Evolutionary conservation across 305 asterid genomes (phyloP), one percentile per base, ranked within the genome.

Genomic region (Salvia sclarea): DNA sequence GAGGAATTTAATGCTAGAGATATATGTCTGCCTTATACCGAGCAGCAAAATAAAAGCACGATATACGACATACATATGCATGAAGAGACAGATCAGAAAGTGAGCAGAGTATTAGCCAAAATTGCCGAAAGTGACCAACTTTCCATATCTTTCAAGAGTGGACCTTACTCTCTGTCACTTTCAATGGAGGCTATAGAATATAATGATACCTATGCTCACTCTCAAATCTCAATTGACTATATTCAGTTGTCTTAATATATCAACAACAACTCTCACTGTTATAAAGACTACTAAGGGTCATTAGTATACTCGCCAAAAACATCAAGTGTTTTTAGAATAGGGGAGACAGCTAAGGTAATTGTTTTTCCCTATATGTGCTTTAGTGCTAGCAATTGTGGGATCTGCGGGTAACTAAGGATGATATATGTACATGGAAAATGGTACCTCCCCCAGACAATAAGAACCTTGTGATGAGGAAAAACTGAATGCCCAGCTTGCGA

Each of bases 401-500:
- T 54, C 28, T 28, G 62, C 53, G 21, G 60, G 41, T 31, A 40
- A 54, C 61, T 53, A 64, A 49, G 45, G 43, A 50, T 45, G 64
- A 2, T 14, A 30, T 70, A 37, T 59, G 59, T 72, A 69, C 50
- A 12, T 38, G 25, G 38, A 16, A 49, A 70, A 35, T 12, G 40
- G 40, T 41, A 40, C 45, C 66, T 47, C 72, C 45, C 14, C 35
- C 4, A 2, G 31, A 40, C 45, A 45, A 28, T 63, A 20, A 44
- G 41, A 64, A 50, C 67, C 41, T 47, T 31, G 58, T 45, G 22
- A 9, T 8, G 24, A 67, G 54, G 58, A 60, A 44, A 61, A 59
- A 48, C 30, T 61, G 31, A 35, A 55, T 18, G 57, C 57, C 33
- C 67, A 48, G 58, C 79, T 68, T 55, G 45, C 63, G 45, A 64